A percentile compares a stretch with the other conserved stretches of the same genome.
Conservation (phyloP, 139 green algal genomes). For the Volvox africanus region DNA sequence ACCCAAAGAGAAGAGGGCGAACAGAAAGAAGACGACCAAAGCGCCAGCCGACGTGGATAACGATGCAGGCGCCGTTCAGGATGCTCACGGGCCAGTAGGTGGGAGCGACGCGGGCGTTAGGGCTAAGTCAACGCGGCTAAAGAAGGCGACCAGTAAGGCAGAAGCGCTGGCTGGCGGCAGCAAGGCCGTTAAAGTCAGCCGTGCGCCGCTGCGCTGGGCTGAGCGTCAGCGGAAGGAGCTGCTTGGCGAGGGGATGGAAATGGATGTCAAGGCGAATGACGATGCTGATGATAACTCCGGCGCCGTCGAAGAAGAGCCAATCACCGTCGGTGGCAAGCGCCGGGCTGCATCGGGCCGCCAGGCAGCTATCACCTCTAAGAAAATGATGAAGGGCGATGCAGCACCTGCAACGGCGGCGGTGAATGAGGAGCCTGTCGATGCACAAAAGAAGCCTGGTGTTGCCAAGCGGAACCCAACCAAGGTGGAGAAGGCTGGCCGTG, state of each 20-base stretch:
- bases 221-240: slow-evolving; percentile 31
- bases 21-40: background rate
- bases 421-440: background rate
- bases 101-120: background rate
- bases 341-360: background rate
- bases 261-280: too few relatives aligned
- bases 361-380: background rate
- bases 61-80: background rate
- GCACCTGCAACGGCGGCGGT: background rate
- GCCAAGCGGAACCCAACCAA: background rate
- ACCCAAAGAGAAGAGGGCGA: background rate
- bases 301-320: background rate
- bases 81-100: background rate
- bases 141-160: background rate
- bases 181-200: background rate
- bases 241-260: slow-evolving; percentile 1
- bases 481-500: background rate
- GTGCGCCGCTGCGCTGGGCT: slow-evolving; percentile 20
- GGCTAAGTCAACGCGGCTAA: background rate
- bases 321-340: background rate
- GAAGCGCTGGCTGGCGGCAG: background rate
- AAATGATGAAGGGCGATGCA: background rate
- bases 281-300: background rate
- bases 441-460: background rate
- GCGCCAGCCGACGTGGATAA: background rate